These are phyloP conservation scores for Gnomoniopsis smithogilvyi DNA, from an alignment of 2,329 filamentous ascomycete species.

Conservation along the genomic window DNA sequence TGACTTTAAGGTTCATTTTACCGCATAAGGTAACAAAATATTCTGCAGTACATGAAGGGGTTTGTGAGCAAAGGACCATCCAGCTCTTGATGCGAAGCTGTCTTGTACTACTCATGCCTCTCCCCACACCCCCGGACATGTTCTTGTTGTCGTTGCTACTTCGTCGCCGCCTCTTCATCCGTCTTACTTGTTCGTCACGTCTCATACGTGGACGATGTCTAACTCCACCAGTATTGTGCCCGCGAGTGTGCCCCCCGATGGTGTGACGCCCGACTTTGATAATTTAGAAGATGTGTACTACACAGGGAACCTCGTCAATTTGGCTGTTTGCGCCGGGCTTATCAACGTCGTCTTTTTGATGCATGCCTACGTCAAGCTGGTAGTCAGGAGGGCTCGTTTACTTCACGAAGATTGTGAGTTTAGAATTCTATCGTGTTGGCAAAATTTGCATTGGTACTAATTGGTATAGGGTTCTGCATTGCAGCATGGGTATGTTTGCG, in stretches of 20 bases:
- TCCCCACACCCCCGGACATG: not conserved
- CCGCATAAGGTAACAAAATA: too few relatives aligned
- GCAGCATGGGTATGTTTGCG: constrained; percentile 9
- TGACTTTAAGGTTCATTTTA: too few relatives aligned
- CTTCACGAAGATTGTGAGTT: constrained; percentile 4
- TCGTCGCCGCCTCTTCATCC: not conserved
- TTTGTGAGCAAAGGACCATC: not conserved
- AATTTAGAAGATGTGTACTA: not conserved
- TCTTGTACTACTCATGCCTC: too few relatives aligned
- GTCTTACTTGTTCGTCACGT: not conserved
- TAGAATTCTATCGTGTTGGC: not conserved
- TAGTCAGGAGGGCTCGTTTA: not conserved
- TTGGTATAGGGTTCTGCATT: constrained; percentile 5
- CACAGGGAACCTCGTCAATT: not conserved
- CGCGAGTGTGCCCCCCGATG: not conserved
- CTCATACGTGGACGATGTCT: not conserved
- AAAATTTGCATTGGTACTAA: not conserved
- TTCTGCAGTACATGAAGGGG: too few relatives aligned
- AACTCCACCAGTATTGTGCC: not conserved
- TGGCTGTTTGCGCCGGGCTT: not conserved
- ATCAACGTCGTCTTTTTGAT: not conserved
- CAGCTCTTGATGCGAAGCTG: not conserved
- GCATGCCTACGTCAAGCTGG: constrained; percentile 2
- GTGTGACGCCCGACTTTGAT: not conserved
- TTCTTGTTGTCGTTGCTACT: not conserved